phyloP scores from a whole-genome alignment of 768 basidiomycete genomes.

The Mycena rebaudengoi region DNA sequence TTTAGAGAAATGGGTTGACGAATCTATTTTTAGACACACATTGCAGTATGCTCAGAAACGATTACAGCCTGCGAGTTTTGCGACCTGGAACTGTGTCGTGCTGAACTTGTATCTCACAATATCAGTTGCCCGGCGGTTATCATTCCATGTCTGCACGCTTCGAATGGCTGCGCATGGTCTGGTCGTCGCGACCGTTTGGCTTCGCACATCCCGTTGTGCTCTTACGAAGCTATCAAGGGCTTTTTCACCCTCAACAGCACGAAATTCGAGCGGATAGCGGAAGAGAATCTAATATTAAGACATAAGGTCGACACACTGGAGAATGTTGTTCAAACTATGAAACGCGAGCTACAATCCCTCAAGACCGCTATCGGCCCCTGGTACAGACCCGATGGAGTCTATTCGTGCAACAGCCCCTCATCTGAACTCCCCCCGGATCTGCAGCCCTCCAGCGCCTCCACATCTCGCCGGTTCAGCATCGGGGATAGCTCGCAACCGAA shows the following conservation, averaged over 20 bases:
- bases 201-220: constrained; percentile 53
- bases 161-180: constrained; percentile 63
- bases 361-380: constrained; percentile 73
- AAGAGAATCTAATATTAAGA: constrained; percentile 73
- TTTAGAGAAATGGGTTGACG: too few species aligned
- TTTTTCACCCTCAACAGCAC: constrained; percentile 58
- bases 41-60: constrained; percentile 46
- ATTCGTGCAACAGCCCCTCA: constrained; percentile 20
- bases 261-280: constrained; percentile 52
- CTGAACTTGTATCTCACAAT: constrained; percentile 44
- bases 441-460: constrained; percentile 33
- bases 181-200: constrained; percentile 51
- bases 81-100: constrained; percentile 42
- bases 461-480: constrained; percentile 57
- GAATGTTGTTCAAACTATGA: constrained; percentile 56
- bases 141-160: constrained; percentile 54
- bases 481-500: constrained; percentile 11
- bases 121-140: constrained; percentile 47
- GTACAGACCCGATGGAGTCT: constrained; percentile 51
- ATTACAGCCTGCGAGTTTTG: constrained; percentile 52
- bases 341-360: constrained; percentile 64
- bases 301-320: constrained; percentile 68
- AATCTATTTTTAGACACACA: constrained; percentile 52
- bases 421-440: constrained; percentile 34
- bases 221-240: constrained; percentile 69